Base-by-base conservation (phyloP, 2,329 filamentous ascomycete species). In the Colletotrichum sp. region DNA sequence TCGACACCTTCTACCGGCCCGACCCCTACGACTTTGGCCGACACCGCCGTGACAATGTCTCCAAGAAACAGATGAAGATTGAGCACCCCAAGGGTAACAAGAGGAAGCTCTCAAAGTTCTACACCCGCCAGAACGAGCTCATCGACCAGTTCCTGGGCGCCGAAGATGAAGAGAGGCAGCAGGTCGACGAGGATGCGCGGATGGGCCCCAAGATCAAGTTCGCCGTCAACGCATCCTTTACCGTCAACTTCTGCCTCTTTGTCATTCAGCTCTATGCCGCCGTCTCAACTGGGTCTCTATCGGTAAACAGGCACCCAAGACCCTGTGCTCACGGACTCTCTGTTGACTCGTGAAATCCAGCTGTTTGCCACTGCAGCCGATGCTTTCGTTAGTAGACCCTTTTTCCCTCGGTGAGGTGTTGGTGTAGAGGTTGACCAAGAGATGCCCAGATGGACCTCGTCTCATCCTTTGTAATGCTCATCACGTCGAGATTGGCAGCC, bases 321-420 rank as follows among this genome's bases (percentile, higher is more conserved):
- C 34, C 64, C 28, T 65, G 64, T 13, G 26, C 64, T 55, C 71
- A 28, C 30, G 21, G 57, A 52, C 60, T 28, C 3, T 69, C 26
- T 77, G 69, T 76, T 77, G 69, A 77, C 69, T 52, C 30, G 32
- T 57, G 57, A 18, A 65, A 32, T 55, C 79, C 70, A 85, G 83
- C 87, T 93, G 24, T 92, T 93, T 77, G 91, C 91, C 18, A 93
- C 91, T n/a, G 89, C 92, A 30, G 91, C 92, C 60, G 92, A 93
- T 84, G 91, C 91, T 7, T 92, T 92, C 82, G 87, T 89, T 79
- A 80, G 87, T 86, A 75, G 73, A 76, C 18, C 57, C 24, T 65
- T 52, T 52, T 57, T 8, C 26, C 30, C n/a, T 16, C 9, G 5
- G 6, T 62, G 34, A 21, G 7, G 26, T 3, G 24, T 59, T 21